Evolutionary conservation across 1,284 basidiomycete species (phyloP).

Genomic region (Trametes hirsuta): DNA sequence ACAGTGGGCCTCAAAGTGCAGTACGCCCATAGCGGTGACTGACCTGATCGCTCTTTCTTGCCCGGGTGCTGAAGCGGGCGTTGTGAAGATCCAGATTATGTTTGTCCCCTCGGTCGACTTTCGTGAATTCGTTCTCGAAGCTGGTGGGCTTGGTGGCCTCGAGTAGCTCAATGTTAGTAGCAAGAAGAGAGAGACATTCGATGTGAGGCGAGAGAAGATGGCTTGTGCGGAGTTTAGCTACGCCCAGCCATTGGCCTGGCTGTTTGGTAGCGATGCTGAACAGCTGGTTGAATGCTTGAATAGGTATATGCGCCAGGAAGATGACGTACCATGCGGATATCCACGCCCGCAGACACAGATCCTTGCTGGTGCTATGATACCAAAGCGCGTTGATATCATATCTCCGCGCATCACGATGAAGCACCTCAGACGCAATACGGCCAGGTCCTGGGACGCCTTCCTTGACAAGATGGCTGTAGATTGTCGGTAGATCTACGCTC

Average conservation of each 20-base stretch:
- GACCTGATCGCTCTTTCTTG: constrained; percentile 25
- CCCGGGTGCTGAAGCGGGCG: constrained; percentile 29
- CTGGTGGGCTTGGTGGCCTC: constrained; percentile 29
- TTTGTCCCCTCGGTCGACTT: constrained; percentile 1
- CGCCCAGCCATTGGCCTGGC: too few species aligned
- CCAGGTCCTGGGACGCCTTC: not conserved
- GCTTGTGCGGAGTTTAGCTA: constrained; percentile 3
- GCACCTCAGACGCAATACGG: not conserved
- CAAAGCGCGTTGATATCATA: constrained; percentile 10
- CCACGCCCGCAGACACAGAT: constrained; percentile 17
- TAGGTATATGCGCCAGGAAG: too few species aligned
- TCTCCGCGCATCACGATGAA: not conserved
- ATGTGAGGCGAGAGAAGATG: constrained; percentile 14
- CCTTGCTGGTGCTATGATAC: constrained; percentile 1
- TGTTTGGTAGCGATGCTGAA: not conserved
- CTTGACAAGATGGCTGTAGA: not conserved
- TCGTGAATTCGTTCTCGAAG: constrained; percentile 31
- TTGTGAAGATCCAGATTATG: constrained; percentile 20
- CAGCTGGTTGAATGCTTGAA: not conserved
- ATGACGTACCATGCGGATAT: constrained; percentile 9
- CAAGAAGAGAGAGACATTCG: constrained; percentile 20
- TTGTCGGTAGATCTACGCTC: constrained; percentile 1
- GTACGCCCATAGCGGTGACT: not conserved
- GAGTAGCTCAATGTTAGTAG: constrained; percentile 26
- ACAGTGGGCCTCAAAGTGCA: not conserved